Evolutionary conservation across 208 protist species (phyloP), one percentile per base, ranked within the genome.

Genomic region (Acanthamoeba lenticulata): DNA sequence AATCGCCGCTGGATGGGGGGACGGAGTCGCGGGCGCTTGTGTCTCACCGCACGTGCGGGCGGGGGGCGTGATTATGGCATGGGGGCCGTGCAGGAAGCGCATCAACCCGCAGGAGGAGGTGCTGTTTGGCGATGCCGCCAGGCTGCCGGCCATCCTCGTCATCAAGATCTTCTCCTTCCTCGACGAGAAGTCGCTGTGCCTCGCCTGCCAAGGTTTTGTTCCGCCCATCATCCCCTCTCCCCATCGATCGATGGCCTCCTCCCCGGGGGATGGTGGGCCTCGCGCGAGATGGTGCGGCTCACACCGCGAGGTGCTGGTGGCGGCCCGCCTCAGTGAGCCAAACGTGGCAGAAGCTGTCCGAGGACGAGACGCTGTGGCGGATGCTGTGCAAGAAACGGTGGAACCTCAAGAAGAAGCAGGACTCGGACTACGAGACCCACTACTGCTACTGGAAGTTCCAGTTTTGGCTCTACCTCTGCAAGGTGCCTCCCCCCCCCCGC

Each of bases 381-480:
- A 45, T 45, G 38, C 45, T 86, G n/a, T 86, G 74, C 45, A 86
- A 86, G 45, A 55, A 57, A n/a, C 38, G 42, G 27, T 86, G 74
- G 74, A 36, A 38, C 38, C 42, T 86, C 5, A 86, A 86, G 74
- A 74, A 74, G 65, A 74, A 74, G 29, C 65, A 74, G 17, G 65
- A 74, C 32, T 34, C 65, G 5, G 74, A 86, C 15, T 57, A 45
- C 74, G n/a, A 29, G 19, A 57, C 74, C n/a, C 74, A 86, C 38
- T 86, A 86, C 42, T 86, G 74, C 74, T 55, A 86, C 27, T 86
- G 74, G 74, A 86, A 86, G 74, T 86, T 86, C 27, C 74, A 57
- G 42, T 86, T 52, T 38, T 86, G 74, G 74, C 74, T 86, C n/a
- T 57, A 86, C 42, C 74, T 86, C 45, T 86, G 74, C 74, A 86